A percentile compares a stretch with the other conserved stretches of the same genome.
These are phyloP conservation scores for Coemansia umbellata DNA, from an alignment of 192 early-diverging fungal species.

Conservation along the genomic window DNA sequence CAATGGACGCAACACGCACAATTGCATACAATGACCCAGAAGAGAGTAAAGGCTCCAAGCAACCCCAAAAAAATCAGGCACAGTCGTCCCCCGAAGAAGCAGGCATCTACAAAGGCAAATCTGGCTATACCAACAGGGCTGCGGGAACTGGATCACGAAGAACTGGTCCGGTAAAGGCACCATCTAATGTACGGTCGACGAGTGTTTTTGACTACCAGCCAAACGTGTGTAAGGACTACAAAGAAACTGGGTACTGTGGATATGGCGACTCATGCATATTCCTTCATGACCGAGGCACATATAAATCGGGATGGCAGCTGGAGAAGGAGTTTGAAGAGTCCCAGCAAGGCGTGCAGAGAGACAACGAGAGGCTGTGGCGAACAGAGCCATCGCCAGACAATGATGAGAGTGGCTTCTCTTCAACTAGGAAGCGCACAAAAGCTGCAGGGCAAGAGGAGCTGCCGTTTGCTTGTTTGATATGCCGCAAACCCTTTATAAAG, in stretches of 20 bases:
- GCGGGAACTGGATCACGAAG: constrained; percentile 58
- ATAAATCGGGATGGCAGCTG: constrained; percentile 97
- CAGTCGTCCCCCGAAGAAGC: constrained; percentile 27
- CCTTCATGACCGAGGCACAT: constrained; percentile 95
- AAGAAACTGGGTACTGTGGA: constrained; percentile 92
- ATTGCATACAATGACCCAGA: constrained; percentile 48
- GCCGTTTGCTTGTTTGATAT: constrained; percentile 95
- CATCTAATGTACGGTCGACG: constrained; percentile 38
- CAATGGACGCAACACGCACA: constrained; percentile 41
- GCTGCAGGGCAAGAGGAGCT: constrained; percentile 71
- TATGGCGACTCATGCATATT: constrained; percentile 98
- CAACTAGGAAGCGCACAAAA: constrained; percentile 8
- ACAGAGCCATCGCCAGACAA: constrained; percentile 28
- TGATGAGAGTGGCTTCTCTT: constrained; percentile 32
- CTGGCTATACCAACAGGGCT: constrained; percentile 63
- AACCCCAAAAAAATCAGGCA: not conserved
- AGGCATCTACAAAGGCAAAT: constrained; percentile 64
- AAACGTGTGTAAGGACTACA: constrained; percentile 99
- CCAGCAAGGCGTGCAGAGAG: constrained; percentile 58
- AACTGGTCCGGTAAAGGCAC: constrained; percentile 37
- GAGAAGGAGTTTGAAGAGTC: constrained; percentile 95
- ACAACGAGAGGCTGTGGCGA: constrained; percentile 52
- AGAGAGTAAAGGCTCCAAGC: constrained; percentile 13
- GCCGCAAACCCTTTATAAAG: constrained; percentile 78
- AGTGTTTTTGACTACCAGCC: constrained; percentile 90